Evolutionary conservation across 106 monocot genomes (phyloP).

Genomic region (Dendrobium nobile): DNA sequence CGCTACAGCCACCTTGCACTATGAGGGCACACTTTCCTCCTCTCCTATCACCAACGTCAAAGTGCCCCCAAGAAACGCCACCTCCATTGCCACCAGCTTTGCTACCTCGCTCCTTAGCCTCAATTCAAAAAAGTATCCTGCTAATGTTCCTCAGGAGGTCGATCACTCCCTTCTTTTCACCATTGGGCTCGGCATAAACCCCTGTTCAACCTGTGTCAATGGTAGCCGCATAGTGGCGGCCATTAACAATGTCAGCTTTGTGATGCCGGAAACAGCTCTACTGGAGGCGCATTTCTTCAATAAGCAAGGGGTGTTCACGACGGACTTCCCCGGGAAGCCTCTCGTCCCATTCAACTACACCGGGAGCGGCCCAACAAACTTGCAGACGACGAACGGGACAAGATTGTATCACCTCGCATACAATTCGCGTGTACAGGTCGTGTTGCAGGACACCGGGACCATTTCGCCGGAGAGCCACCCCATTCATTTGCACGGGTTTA

Average conservation of each 20-base stretch:
- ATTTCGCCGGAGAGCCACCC: conserved; percentile 69
- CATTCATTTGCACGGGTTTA: conserved; percentile 71
- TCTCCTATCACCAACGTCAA: conserved; percentile 14
- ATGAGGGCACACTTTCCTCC: conserved; percentile 19
- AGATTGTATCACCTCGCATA: conserved; percentile 44
- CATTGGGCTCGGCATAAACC: conserved; percentile 48
- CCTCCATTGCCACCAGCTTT: conserved; percentile 27
- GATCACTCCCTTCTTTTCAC: conserved; percentile 55
- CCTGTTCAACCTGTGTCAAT: conserved; percentile 32
- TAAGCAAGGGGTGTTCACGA: conserved; percentile 30
- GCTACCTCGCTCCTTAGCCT: conserved; percentile 37
- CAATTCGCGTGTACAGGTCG: conserved; percentile 62
- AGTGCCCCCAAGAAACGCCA: conserved; percentile 31
- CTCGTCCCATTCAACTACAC: conserved; percentile 25
- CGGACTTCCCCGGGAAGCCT: conserved; percentile 40
- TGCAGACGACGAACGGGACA: conserved; percentile 28
- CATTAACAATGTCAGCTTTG: conserved; percentile 57
- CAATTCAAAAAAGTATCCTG: conserved; percentile 32
- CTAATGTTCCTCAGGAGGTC: conserved; percentile 23
- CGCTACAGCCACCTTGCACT: conserved; percentile 38
- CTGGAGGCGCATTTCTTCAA: conserved; percentile 59
- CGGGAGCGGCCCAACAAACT: conserved; percentile 19
- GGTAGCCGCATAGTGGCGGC: conserved; percentile 33
- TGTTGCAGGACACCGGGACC: conserved; percentile 58
- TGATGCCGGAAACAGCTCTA: conserved; percentile 47